A percentile compares a stretch with the other conserved stretches of the same genome.
These are phyloP conservation scores for Fraxinus dipetala DNA, from an alignment of 305 asterid genomes.

Conservation along the genomic window DNA sequence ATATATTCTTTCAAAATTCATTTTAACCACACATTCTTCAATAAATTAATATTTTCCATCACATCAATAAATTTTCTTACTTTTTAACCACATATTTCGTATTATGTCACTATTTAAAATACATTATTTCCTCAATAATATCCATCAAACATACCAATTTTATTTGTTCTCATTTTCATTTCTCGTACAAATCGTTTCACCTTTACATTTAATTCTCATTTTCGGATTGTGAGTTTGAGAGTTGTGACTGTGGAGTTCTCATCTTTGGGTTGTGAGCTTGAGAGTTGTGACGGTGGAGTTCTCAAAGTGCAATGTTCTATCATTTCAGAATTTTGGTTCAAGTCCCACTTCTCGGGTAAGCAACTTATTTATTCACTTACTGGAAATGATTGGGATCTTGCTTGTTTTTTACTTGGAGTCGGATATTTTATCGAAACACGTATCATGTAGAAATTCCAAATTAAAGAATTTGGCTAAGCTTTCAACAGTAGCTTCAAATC, in stretches of 20 bases:
- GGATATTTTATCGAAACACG: neutral
- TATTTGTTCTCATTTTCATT: neutral
- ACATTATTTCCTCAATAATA: too few species aligned
- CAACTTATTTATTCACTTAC: neutral
- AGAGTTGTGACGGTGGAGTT: neutral
- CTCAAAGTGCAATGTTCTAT: neutral
- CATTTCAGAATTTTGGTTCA: neutral
- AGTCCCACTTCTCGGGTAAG: neutral
- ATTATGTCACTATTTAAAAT: too few species aligned
- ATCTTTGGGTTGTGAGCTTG: neutral
- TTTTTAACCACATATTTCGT: too few species aligned
- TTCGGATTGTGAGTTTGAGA: neutral
- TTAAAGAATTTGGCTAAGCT: neutral
- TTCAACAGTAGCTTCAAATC: neutral
- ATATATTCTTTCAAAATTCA: too few species aligned
- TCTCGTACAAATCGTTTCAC: neutral
- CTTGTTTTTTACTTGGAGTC: neutral
- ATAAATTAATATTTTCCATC: too few species aligned
- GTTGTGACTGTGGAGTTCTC: neutral
- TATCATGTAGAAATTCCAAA: neutral
- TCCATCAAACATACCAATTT: too few species aligned
- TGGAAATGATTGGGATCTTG: neutral
- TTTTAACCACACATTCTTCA: too few species aligned
- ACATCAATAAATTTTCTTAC: too few species aligned
- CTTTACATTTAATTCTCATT: neutral